Conservation (phyloP, 306 rosid genomes). For the Prunus padus region DNA sequence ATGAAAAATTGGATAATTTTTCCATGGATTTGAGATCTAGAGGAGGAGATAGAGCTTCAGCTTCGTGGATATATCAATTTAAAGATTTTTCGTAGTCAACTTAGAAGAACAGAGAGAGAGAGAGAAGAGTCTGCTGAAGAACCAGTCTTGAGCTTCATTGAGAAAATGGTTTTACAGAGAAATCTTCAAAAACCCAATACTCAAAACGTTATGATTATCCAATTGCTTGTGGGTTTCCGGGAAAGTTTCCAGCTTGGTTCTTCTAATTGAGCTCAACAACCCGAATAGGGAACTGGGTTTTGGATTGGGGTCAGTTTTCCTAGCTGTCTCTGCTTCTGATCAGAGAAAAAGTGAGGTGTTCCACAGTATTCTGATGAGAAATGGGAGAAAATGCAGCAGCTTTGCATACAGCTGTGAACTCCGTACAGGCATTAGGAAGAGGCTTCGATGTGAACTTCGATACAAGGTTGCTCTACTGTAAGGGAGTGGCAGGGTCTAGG, state of each 20-base stretch:
- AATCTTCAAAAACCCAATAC: conserved; percentile 1
- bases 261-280: conserved; percentile 29
- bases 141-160: not conserved
- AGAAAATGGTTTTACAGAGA: conserved; percentile 5
- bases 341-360: conserved; percentile 10
- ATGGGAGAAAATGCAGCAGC: conserved; percentile 88
- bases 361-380: conserved; percentile 46
- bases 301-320: conserved; percentile 11
- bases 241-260: conserved; percentile 35
- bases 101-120: not conserved
- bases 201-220: not conserved
- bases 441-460: conserved; percentile 92
- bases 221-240: conserved; percentile 27
- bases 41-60: conserved; percentile 24
- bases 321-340: conserved; percentile 25
- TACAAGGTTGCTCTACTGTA: conserved; percentile 86
- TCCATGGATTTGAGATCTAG: conserved; percentile 41
- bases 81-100: conserved; percentile 29
- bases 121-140: conserved; percentile 22
- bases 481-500: conserved; percentile 77
- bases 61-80: conserved; percentile 21
- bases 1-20: conserved; percentile 20
- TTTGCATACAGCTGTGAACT: conserved; percentile 75
- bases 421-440: conserved; percentile 86
- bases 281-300: conserved; percentile 22